Percentiles rank a stretch among this genome's conserved stretches.
These are phyloP conservation scores for Yarrowia alimentaria DNA, from an alignment of 805 yeast species.

Conservation along the genomic window DNA sequence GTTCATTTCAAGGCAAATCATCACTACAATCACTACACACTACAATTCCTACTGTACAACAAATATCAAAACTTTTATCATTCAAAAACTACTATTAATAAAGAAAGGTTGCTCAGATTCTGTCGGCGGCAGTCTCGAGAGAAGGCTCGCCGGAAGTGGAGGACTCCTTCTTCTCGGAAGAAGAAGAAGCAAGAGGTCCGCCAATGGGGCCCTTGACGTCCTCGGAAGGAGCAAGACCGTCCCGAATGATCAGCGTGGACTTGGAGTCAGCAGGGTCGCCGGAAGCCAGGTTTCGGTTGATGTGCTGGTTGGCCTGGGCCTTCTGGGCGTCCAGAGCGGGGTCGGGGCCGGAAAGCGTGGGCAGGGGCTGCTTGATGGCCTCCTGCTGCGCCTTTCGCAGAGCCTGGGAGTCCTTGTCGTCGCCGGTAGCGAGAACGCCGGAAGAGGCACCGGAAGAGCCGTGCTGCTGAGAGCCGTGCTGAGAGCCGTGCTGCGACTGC, in stretches of 20 bases:
- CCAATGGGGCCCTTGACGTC: constrained; percentile 20
- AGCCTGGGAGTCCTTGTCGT: constrained; percentile 7
- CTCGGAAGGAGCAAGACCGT: constrained; percentile 6
- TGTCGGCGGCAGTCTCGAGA: constrained; percentile 3
- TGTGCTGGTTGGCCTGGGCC: constrained; percentile 13
- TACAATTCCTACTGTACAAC: too few species aligned
- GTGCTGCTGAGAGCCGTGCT: background rate
- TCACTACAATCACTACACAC: constrained; percentile 8
- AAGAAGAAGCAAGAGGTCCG: constrained; percentile 8
- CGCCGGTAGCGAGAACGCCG: constrained; percentile 4
- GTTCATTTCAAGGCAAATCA: too few species aligned
- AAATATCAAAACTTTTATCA: too few species aligned
- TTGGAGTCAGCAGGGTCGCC: constrained; percentile 24
- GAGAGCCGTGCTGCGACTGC: background rate
- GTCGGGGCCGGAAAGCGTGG: constrained; percentile 10
- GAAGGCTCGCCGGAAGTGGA: constrained; percentile 1
- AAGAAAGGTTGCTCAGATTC: background rate
- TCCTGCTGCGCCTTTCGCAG: constrained; percentile 25
- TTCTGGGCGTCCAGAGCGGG: constrained; percentile 11
- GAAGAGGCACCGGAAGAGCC: background rate
- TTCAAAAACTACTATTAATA: constrained; percentile 18
- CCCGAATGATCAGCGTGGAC: constrained; percentile 23
- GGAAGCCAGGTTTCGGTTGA: constrained; percentile 5
- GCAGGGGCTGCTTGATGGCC: constrained; percentile 24
- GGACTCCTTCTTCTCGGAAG: background rate